Evolutionary conservation across 129 eudicot genomes (phyloP).

Genomic region (Flaveria linearis): DNA sequence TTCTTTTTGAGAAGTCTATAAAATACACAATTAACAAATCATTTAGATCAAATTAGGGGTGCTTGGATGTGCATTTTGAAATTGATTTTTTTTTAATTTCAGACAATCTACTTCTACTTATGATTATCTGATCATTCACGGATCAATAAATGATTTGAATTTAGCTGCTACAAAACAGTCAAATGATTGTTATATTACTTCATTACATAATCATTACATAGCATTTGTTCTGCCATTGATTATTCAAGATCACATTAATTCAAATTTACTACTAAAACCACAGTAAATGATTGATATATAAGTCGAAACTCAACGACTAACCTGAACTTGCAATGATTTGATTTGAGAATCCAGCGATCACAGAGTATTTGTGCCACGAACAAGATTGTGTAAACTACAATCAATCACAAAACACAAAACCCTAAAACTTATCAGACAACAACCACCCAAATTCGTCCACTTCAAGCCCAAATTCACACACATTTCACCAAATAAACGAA

Average conservation of each 20-base stretch:
- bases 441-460: constrained; percentile 18
- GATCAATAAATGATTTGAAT: too few species aligned
- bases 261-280: constrained; percentile 5
- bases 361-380: constrained; percentile 41
- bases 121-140: too few species aligned
- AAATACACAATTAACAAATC: neutral
- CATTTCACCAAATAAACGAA: constrained; percentile 13
- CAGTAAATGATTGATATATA: neutral
- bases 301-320: constrained; percentile 34
- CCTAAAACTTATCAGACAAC: constrained; percentile 23
- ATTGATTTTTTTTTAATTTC: neutral
- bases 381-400: constrained; percentile 53
- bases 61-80: constrained; percentile 5
- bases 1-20: constrained; percentile 75
- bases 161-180: too few species aligned
- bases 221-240: neutral
- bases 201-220: too few species aligned
- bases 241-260: neutral
- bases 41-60: neutral
- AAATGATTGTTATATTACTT: too few species aligned
- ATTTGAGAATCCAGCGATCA: constrained; percentile 47
- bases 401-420: constrained; percentile 16
- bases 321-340: constrained; percentile 76
- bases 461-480: constrained; percentile 3
- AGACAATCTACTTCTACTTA: neutral